Base-by-base conservation (phyloP, 345 rosid species). In the Turnera subulata region DNA sequence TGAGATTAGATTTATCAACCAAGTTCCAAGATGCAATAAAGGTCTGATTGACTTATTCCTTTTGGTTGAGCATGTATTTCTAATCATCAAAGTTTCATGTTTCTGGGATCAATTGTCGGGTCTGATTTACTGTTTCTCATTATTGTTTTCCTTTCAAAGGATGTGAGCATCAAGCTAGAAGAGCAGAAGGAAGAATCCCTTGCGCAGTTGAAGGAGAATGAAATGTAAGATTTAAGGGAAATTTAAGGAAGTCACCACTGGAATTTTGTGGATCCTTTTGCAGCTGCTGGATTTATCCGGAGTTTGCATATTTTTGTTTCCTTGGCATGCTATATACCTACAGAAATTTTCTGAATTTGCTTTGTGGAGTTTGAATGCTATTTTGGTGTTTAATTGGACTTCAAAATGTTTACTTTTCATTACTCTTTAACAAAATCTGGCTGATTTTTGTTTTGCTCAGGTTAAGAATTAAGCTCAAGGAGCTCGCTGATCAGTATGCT, bases 1-100 rank as follows among this genome's bases (percentile, higher is more conserved):
- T 86, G 74, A 89, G 98, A 79, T 66, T 82, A 58, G 96, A 92
- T 63, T 66, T 92, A 51, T 89, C 98, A n/a, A 35, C 81, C 69
- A 89, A 84, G 78, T 92, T 89, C 65, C 91, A 92, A 67, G 93
- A 92, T 61, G 96, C 96, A 46, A 88, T 92, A 49, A 86, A 84
- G 96, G 98, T 89, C 24, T 67, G 52, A 24, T 61, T 59, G 17
- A 14, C 50, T 22, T 51, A 43, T 42, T 51, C 12, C 24, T 15
- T 17, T 56, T 7, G 18, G 40, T 58, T 47, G 66, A 60, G 45
- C 42, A 26, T 51, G 17, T 9, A 13, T 14, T 5, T 40, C 20
- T 16, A 43, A 20, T 16, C 44, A 11, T 15, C 19, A 17, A 33
- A 25, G 8, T 8, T 56, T 58, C 11, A 24, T 55, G 49, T 11